Conservation (phyloP, 2,329 filamentous ascomycete species). For the Clonostachys sp. region DNA sequence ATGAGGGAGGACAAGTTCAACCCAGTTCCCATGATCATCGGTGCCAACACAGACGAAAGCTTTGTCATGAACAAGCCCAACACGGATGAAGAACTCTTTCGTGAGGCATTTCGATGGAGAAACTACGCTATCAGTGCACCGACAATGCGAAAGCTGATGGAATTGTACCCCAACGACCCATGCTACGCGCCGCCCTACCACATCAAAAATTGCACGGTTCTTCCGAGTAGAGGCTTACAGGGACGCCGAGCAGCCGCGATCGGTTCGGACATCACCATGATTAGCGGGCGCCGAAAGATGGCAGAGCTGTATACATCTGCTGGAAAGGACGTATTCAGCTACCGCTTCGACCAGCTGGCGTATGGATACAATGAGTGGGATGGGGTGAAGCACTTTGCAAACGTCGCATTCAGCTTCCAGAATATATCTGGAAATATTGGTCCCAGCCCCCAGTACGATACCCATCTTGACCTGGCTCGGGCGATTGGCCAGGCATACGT, state of each 20-base stretch:
- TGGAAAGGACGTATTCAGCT: constrained; percentile 34
- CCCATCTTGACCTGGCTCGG: constrained; percentile 23
- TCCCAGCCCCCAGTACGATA: constrained; percentile 33
- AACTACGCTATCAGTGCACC: constrained; percentile 39
- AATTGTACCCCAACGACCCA: constrained; percentile 43
- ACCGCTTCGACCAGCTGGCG: constrained; percentile 42
- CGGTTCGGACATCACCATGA: constrained; percentile 42
- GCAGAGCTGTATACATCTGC: constrained; percentile 30
- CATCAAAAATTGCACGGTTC: not conserved
- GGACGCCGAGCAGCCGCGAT: constrained; percentile 40
- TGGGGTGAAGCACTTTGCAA: constrained; percentile 40
- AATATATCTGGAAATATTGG: constrained; percentile 43
- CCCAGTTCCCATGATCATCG: constrained; percentile 37
- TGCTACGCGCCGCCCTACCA: constrained; percentile 34
- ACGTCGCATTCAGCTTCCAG: constrained; percentile 45
- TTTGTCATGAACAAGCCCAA: constrained; percentile 30
- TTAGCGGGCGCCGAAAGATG: constrained; percentile 37
- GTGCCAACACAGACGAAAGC: constrained; percentile 45
- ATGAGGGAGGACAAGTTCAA: constrained; percentile 33
- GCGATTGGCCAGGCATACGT: constrained; percentile 34
- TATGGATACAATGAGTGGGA: constrained; percentile 32
- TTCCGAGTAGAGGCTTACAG: constrained; percentile 23
- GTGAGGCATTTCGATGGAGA: constrained; percentile 25
- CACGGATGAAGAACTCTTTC: constrained; percentile 35
- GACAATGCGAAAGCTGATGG: constrained; percentile 33